Percentiles rank a stretch among this genome's conserved stretches.
Conservation (phyloP, 2,329 filamentous ascomycete species). For the Colletotrichum sp. region DNA sequence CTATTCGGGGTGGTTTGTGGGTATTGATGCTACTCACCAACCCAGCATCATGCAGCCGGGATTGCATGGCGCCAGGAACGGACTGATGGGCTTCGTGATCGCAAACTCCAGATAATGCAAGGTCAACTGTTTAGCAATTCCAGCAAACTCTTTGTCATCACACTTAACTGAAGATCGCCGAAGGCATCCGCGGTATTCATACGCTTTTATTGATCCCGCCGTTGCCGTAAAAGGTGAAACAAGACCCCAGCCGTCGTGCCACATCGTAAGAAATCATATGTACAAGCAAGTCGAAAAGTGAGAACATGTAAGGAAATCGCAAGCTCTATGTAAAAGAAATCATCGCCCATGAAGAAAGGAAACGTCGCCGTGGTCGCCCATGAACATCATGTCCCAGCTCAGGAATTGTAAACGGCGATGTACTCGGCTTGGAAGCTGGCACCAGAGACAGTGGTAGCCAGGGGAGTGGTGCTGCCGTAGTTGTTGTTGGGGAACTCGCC, state of each 20-base stretch:
- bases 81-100: background rate
- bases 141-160: background rate
- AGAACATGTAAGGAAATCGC: background rate
- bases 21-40: background rate
- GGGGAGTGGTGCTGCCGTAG: constrained; percentile 6
- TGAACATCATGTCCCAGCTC: background rate
- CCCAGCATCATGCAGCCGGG: background rate
- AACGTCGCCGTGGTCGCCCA: background rate
- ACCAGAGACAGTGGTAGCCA: constrained; percentile 16
- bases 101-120: background rate
- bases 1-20: background rate
- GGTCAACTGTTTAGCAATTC: background rate
- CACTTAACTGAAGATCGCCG: background rate
- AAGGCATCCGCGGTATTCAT: background rate
- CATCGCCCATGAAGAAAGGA: background rate
- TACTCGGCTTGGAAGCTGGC: constrained; percentile 22
- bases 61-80: background rate
- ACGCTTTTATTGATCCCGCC: background rate
- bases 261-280: background rate
- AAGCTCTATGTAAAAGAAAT: background rate
- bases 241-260: background rate
- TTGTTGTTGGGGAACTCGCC: constrained; percentile 35
- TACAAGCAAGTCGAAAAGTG: background rate
- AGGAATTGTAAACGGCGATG: constrained; percentile 24
- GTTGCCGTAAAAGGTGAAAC: background rate